Evolutionary conservation across 2,329 filamentous ascomycete species (phyloP), one percentile per base, ranked within the genome.

Genomic region (Talaromyces sp.): DNA sequence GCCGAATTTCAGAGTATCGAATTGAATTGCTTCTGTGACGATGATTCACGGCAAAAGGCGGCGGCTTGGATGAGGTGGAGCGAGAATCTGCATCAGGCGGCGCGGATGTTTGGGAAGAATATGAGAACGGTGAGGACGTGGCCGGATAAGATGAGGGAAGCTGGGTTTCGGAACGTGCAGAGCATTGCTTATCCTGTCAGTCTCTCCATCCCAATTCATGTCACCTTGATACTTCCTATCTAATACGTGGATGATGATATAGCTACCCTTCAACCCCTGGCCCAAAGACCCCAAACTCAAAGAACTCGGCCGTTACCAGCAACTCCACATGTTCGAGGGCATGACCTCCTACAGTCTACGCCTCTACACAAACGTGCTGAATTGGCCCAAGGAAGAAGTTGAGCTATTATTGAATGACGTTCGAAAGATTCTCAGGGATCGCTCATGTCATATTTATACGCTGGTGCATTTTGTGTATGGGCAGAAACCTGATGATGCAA

Each of bases 241-340:
- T 62, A 37, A 39, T 19, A 14, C 27, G 3, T 37, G 22, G 24
- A 14, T 56, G 35, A 39, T 54, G 41, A n/a, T 24, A 14, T 65
- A 68, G 67, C 45, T 70, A 31, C 68, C 68, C 7, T 67, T 73
- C 39, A 71, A 68, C 8, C 64, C 70, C 8, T 73, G 71, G 72
- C 81, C 82, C 0, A 80, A 78, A 56, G 80, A 83, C 43, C 74
- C 75, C 10, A 76, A 78, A 31, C 76, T 81, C 58, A 86, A 85
- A 70, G 78, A 84, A 61, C 69, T 86, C 2, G 84, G 83, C 11
- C 63, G 69, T 37, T 73, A 68, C 37, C 58, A 71, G 14, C 67
- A 66, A 41, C 57, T 68, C 14, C 67, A 72, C 33, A 66, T 72
- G 41, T 65, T 65, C 24, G 69, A 73, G 56, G 69, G 69, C 27